Conservation (phyloP, 805 yeast species). For the Diddensiella santjacobensis region DNA sequence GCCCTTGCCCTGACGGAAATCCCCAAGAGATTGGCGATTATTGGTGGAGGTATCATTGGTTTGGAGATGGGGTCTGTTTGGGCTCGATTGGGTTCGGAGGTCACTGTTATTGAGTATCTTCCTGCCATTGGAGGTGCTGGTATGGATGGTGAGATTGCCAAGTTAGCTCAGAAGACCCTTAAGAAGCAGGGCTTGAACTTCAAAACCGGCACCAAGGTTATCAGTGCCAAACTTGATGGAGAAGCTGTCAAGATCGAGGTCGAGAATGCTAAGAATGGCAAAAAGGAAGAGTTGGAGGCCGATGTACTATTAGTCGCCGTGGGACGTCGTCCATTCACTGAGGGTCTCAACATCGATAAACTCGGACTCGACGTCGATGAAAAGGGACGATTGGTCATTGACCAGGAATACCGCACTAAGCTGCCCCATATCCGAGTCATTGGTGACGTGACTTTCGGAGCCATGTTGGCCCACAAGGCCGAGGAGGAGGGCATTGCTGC, state of each 20-base stretch:
- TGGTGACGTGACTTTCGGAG: conserved; percentile 98
- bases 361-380: conserved; percentile 88
- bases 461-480: conserved; percentile 99
- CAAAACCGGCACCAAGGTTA: conserved; percentile 88
- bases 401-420: conserved; percentile 88
- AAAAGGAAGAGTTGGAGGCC: conserved; percentile 73
- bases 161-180: conserved; percentile 81
- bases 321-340: conserved; percentile 97
- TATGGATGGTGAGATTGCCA: conserved; percentile 95
- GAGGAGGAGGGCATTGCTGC: conserved; percentile 99
- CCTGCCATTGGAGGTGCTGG: conserved; percentile 96
- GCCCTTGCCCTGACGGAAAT: conserved; percentile 77
- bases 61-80: conserved; percentile 99
- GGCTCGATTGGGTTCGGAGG: conserved; percentile 92
- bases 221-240: conserved; percentile 82
- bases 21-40: conserved; percentile 87
- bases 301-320: conserved; percentile 95
- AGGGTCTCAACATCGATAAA: conserved; percentile 83
- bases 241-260: conserved; percentile 82
- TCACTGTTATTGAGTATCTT: conserved; percentile 89
- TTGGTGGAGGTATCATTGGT: conserved; percentile 99
- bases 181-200: conserved; percentile 94
- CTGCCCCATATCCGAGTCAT: conserved; percentile 91
- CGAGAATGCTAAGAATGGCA: conserved; percentile 85
- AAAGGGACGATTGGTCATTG: conserved; percentile 90